Base-by-base conservation (phyloP, 352 stramenopile genomes). In the Halophytophthora batemanensis region DNA sequence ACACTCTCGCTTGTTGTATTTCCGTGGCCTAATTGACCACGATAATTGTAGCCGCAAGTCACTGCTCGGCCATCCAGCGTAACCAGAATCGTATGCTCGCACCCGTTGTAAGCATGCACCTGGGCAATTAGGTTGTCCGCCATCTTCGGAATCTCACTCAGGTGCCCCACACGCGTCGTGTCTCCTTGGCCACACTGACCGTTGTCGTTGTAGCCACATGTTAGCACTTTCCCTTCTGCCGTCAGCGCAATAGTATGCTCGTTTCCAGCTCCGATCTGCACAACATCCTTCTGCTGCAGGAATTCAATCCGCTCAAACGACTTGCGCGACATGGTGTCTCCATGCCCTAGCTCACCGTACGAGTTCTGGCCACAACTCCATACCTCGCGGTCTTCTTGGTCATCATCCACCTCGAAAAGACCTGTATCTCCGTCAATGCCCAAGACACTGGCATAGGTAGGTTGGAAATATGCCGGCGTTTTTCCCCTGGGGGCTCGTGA, bases 281-380 rank as follows among this genome's bases (percentile, higher is more conserved):
- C 52, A 11, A 96, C 71, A 2, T 90, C 76, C 45, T 91, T 93
- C 34, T 79, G 69, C 43, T 91, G 77, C 0, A 96, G 62, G 0
- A 72, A 64, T 22, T 92, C 70, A 4, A 95, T 72, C 7, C 83
- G 69, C 40, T 87, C 81, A 37, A 95, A 95, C 1, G 66, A 73
- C 50, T 96, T 96, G 3, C 91, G 77, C 2, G 78, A 79, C 6
- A 63, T 74, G 1, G 87, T 95, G 49, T 98, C 92, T n/a, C 88
- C 88, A 51, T 96, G 86, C 3, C 82, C 91, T 11, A 98, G 74
- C 48, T 97, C 92, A 17, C 92, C 92, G 49, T 98, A 98, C 17
- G 86, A 96, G 44, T 98, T 98, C 58, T 98, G 92, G 2, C 92
- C 92, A 64, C 90, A 97, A 37, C 84, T 96, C 90, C 91, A 98